These are phyloP conservation scores for Cubamyces sp. DNA, from an alignment of 768 basidiomycete species.

Conservation along the genomic window DNA sequence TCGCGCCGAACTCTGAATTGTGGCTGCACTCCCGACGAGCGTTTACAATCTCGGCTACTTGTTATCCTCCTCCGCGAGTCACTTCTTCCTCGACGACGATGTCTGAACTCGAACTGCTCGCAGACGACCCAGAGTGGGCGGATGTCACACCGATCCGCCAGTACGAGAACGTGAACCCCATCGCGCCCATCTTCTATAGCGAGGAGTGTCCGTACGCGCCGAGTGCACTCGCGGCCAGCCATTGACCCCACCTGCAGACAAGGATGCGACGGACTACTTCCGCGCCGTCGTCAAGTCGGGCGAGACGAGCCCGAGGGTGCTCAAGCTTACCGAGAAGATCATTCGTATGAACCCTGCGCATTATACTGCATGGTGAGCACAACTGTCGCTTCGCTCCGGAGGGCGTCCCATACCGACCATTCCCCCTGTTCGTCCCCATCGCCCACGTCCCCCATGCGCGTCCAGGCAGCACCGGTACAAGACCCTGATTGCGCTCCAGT, in stretches of 20 bases:
- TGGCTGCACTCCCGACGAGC: background rate
- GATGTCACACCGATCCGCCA: conserved; percentile 83
- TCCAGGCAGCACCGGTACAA: conserved; percentile 93
- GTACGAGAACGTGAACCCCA: conserved; percentile 73
- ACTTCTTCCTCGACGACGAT: conserved; percentile 16
- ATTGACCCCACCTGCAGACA: conserved; percentile 56
- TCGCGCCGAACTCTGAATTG: background rate
- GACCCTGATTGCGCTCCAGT: conserved; percentile 70
- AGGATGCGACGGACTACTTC: conserved; percentile 92
- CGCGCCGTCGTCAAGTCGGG: conserved; percentile 77
- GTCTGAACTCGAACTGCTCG: conserved; percentile 50
- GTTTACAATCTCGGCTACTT: background rate
- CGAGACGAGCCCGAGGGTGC: conserved; percentile 80
- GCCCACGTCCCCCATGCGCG: background rate
- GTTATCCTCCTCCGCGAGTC: background rate
- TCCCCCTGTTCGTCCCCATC: background rate
- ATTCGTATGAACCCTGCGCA: conserved; percentile 95
- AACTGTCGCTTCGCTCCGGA: background rate
- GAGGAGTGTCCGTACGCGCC: conserved; percentile 60
- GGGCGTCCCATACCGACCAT: background rate
- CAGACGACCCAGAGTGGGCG: conserved; percentile 72
- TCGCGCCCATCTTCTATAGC: conserved; percentile 93
- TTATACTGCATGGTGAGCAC: conserved; percentile 89
- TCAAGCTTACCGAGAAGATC: conserved; percentile 86
- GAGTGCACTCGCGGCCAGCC: conserved; percentile 11